phyloP scores from a whole-genome alignment of 495 filamentous ascomycete species.

The Immersiella caudata region DNA sequence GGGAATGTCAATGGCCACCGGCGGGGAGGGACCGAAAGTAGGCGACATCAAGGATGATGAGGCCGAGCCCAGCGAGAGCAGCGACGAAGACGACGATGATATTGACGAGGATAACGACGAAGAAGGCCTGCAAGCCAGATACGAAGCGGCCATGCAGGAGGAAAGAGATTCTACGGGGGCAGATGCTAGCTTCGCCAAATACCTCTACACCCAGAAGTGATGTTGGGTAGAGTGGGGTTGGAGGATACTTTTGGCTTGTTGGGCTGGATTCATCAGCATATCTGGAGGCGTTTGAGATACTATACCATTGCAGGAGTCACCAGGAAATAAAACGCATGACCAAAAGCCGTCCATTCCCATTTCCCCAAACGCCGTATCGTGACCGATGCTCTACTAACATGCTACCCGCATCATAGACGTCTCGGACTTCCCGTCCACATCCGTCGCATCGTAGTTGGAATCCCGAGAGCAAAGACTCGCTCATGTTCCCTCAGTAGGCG shows the following conservation, averaged over 20 bases:
- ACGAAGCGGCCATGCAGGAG: conserved; percentile 59
- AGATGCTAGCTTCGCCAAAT: conserved; percentile 64
- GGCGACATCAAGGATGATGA: conserved; percentile 53
- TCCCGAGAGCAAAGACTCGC: background rate
- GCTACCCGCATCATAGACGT: background rate
- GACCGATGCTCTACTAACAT: conserved; percentile 1
- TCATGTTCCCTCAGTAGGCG: background rate
- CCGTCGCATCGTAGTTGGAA: background rate
- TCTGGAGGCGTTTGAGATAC: conserved; percentile 33
- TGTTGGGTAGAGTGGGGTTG: background rate
- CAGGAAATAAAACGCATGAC: conserved; percentile 2
- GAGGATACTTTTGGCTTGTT: background rate
- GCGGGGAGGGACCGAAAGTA: conserved; percentile 33
- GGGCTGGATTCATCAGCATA: conserved; percentile 23
- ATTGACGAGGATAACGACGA: conserved; percentile 52
- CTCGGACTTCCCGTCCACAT: background rate
- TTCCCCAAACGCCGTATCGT: conserved; percentile 23
- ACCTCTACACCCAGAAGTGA: conserved; percentile 46
- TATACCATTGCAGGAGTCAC: conserved; percentile 43
- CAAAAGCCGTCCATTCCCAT: conserved; percentile 2
- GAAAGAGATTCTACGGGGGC: conserved; percentile 50
- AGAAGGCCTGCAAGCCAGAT: conserved; percentile 64
- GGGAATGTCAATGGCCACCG: conserved; percentile 75
- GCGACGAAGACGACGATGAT: conserved; percentile 52
- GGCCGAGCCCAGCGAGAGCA: conserved; percentile 47